Base-by-base conservation (phyloP, 2,329 filamentous ascomycete species). In the Epichloe sylvatica region DNA sequence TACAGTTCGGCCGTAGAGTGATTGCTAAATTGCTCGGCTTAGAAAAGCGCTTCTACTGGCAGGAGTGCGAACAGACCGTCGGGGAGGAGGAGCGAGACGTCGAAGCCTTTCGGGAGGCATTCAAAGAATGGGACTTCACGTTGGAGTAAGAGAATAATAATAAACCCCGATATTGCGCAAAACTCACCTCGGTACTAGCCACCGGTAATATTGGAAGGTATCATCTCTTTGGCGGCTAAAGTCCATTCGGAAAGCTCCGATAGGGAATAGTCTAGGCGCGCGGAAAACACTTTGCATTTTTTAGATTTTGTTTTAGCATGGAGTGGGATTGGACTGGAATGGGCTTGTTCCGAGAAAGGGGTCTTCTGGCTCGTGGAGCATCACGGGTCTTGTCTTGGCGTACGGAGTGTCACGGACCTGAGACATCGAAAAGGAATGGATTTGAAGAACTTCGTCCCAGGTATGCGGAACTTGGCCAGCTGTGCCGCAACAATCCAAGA, bases 1-100 rank as follows among this genome's bases (percentile, higher is more conserved):
- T 96, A 43, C 91, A 97, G 62, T 97, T 94, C 60, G 89, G 86
- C 4, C 77, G 94, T 39, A 80, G 81, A 42, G 92, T 96, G 4
- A 71, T 97, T 64, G 91, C 88, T 1, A 96, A 95, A 67, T 70
- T 98, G 47, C 72, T 98, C 46, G 79, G 81, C 3, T 68, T 97
- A 43, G 87, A 96, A 64, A 70, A 78, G 42, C 75, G 92, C n/a
- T 69, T 83, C 47, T 74, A 87, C 56, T 98, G 92, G 92, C 82
- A 81, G 64, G 84, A 94, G 57, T 91, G 87, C 56, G 76, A 74
- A 34, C 90, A 97, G 69, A 77, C 78, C 0, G 72, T 82, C 51
- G 78, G 78, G 11, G 88, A 95, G 56, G 92, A 97, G 70, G 81
- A 76, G 49, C 73, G 73, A 42, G 90, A 97, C 63, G 86, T 84